Percentiles rank a stretch among this genome's conserved stretches.
These are phyloP conservation scores for Pontederia paniculata DNA, from an alignment of 176 grass and related monocot genomes.

Conservation along the genomic window DNA sequence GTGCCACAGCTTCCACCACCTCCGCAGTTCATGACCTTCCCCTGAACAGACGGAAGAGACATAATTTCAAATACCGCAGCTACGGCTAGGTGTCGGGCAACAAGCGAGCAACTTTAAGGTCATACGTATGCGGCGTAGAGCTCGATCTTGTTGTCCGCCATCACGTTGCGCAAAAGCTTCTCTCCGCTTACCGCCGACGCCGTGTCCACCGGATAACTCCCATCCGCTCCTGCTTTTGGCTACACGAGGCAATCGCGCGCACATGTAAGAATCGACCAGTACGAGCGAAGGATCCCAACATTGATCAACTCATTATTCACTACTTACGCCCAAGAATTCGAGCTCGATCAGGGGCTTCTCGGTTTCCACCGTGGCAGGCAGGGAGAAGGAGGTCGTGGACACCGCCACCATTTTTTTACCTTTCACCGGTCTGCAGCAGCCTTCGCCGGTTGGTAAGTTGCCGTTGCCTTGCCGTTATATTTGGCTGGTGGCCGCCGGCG, in stretches of 20 bases:
- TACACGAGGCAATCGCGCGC: constrained; percentile 10
- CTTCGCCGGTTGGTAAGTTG: too few relatives aligned
- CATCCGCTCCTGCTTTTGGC: constrained; percentile 57
- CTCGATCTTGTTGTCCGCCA: constrained; percentile 79
- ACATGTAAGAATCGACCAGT: too few relatives aligned
- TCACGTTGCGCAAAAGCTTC: constrained; percentile 79
- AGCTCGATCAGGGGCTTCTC: constrained; percentile 64
- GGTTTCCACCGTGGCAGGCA: constrained; percentile 3
- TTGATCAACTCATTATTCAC: not conserved
- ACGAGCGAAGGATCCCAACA: not conserved
- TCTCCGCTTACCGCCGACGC: constrained; percentile 49
- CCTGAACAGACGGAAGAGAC: constrained; percentile 24
- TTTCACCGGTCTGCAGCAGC: too few relatives aligned
- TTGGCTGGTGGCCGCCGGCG: too few relatives aligned
- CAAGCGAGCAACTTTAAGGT: not conserved
- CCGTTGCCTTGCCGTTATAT: too few relatives aligned
- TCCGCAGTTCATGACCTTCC: constrained; percentile 94
- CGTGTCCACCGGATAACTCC: constrained; percentile 47
- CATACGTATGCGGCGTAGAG: constrained; percentile 77
- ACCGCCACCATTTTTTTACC: too few relatives aligned
- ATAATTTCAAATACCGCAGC: not conserved
- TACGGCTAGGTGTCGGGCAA: not conserved
- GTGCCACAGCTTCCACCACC: constrained; percentile 87
- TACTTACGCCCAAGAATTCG: constrained; percentile 59
- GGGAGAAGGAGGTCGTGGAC: not conserved